Conservation (phyloP, 2,329 filamentous ascomycete species). For the Trichophyton simii region DNA sequence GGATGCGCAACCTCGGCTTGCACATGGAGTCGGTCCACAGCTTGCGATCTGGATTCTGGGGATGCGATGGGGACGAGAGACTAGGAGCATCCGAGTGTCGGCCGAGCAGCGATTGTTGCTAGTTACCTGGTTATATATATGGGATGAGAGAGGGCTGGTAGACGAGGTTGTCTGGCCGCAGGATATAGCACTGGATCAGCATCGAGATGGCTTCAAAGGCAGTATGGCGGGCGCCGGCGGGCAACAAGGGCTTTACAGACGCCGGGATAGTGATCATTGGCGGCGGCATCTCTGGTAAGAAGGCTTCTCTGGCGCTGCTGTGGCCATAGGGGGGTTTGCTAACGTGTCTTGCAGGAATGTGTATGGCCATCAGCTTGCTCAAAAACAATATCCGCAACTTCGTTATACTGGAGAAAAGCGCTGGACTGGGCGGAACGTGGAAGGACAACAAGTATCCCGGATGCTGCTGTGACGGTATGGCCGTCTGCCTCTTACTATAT, state of each 20-base stretch:
- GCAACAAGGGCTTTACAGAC: conserved; percentile 41
- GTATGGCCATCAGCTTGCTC: conserved; percentile 46
- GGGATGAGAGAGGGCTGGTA: neutral
- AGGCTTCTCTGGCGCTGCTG: neutral
- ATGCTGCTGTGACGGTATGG: conserved; percentile 40
- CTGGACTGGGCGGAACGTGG: conserved; percentile 43
- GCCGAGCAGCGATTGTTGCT: neutral
- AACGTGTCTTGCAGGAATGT: conserved; percentile 32
- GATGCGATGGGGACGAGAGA: neutral
- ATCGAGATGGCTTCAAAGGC: neutral
- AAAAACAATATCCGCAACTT: conserved; percentile 40
- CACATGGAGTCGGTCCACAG: neutral
- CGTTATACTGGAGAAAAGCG: conserved; percentile 45
- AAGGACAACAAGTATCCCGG: conserved; percentile 46
- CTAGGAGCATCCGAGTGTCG: neutral
- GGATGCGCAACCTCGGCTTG: neutral
- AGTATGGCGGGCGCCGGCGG: conserved; percentile 5
- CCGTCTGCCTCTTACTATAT: neutral
- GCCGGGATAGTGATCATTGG: conserved; percentile 47
- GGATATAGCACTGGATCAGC: too few species aligned
- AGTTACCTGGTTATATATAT: neutral
- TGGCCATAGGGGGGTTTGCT: neutral
- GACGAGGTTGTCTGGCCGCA: neutral
- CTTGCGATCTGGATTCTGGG: neutral
- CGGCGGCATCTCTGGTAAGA: conserved; percentile 40